phyloP scores from a whole-genome alignment of 2,329 filamentous ascomycete genomes.

The Alternaria novae-zelandiae region DNA sequence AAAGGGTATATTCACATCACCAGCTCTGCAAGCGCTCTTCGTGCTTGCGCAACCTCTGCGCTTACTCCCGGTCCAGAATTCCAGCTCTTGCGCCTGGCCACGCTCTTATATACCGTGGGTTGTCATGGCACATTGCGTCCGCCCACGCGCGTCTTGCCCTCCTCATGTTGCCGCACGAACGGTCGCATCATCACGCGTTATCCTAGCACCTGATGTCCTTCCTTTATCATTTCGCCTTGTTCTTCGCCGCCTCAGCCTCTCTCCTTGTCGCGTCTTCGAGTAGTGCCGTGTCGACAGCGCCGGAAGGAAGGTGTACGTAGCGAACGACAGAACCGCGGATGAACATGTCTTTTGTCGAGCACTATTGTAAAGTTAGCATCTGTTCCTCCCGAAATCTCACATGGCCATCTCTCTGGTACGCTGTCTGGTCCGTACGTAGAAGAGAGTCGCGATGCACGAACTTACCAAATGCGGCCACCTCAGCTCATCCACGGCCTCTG shows the following conservation, averaged over 20 bases:
- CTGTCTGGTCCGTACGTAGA: background rate
- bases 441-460: background rate
- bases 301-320: slow-evolving; percentile 86
- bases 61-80: background rate
- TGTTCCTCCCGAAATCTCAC: background rate
- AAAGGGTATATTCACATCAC: background rate
- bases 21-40: background rate
- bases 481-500: slow-evolving; percentile 88
- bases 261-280: slow-evolving; percentile 79
- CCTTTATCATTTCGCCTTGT: slow-evolving; percentile 43
- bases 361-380: slow-evolving; percentile 49
- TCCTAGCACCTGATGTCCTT: background rate
- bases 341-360: slow-evolving; percentile 92
- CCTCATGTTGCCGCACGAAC: background rate
- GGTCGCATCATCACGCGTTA: background rate
- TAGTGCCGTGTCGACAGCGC: slow-evolving; percentile 82
- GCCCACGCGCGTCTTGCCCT: background rate
- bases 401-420: background rate
- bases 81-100: background rate
- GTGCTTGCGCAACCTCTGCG: background rate
- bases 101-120: background rate
- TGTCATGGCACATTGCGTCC: background rate
- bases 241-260: slow-evolving; percentile 46
- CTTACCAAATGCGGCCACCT: slow-evolving; percentile 89
- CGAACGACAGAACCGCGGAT: slow-evolving; percentile 91